Evolutionary conservation across 192 early-diverging fungal genomes (phyloP), one percentile per base, ranked within the genome.

Genomic region (Spinellus fusiger): DNA sequence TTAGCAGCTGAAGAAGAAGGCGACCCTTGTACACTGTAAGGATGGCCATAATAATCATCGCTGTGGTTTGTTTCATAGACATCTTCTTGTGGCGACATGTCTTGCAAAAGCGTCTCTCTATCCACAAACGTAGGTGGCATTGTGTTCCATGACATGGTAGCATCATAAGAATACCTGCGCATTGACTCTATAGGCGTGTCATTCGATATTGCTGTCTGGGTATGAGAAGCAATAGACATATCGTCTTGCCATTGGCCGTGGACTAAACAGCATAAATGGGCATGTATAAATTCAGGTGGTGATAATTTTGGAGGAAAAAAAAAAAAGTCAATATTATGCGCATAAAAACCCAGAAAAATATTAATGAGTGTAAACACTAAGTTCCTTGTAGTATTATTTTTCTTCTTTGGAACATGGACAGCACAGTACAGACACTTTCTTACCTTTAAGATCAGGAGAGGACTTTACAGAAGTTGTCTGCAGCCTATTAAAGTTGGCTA

Each of bases 131-230:
- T 35, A n/a, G 59, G 48, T 0, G 65, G 51, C 65, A 67, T 60
- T 13, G 65, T 49, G 3, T 59, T 33, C 65, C 64, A 73, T 16
- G 59, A 54, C 54, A 66, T 62, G 33, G 33, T 64, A 5, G 61
- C 60, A 54, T 73, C 71, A 31, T 65, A 73, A 13, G 71, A 73
- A 33, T 73, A 65, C 37, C 71, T 40, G 26, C 71, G 61, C n/a
- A 54, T 49, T 0, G 35, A 32, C 27, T 60, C 65, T 34, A 51
- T 59, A 8, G 57, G 46, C n/a, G 40, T 59, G 44, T 68, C 66
- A 37, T 27, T 56, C 51, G 50, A 55, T 4, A n/a, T n/a, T n/a
- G 54, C 53, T 5, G 54, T 55, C 15, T 64, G 40, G 16, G 49
- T 51, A 22, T 60, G 49, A 12, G 50, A 47, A 25, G 56, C 49